Evolutionary conservation across 768 basidiomycete genomes (phyloP).

Genomic region (Russula dissimulans): DNA sequence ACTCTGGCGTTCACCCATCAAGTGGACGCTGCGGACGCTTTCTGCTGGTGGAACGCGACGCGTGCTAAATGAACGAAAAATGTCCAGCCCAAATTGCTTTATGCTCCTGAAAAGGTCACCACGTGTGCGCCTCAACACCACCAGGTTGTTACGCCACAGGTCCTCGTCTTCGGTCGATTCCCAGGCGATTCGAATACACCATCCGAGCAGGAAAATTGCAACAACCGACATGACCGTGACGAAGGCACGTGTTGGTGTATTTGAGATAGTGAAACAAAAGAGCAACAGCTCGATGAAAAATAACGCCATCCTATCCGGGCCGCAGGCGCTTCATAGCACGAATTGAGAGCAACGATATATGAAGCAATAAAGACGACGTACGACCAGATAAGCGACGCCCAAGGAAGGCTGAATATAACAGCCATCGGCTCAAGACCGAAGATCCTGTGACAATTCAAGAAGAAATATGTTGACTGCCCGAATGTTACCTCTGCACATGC

Average conservation of each 20-base stretch:
- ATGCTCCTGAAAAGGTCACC: not conserved
- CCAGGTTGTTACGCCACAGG: not conserved
- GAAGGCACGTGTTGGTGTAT: not conserved
- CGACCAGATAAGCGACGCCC: slow-evolving; percentile 13
- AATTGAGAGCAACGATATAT: not conserved
- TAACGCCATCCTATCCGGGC: slow-evolving; percentile 1
- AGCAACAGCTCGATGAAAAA: slow-evolving; percentile 12
- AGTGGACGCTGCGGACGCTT: not conserved
- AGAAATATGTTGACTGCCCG: not conserved
- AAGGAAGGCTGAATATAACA: slow-evolving; percentile 10
- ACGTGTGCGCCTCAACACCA: not conserved
- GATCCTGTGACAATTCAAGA: not conserved
- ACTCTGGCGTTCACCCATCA: not conserved
- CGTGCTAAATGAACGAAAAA: not conserved
- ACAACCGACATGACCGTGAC: not conserved
- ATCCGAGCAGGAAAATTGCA: not conserved
- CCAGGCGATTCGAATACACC: slow-evolving; percentile 1
- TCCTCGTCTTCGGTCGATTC: not conserved
- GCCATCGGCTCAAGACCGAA: slow-evolving; percentile 13
- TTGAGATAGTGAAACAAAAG: slow-evolving; percentile 7
- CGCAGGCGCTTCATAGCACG: not conserved
- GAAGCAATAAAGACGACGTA: not conserved
- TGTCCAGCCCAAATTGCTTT: not conserved
- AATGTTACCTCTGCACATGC: not conserved
- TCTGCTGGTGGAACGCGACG: not conserved